A percentile compares a stretch with the other conserved stretches of the same genome.
These are phyloP conservation scores for Sarocladium oryzae DNA, from an alignment of 2,329 filamentous ascomycete genomes.

Conservation along the genomic window DNA sequence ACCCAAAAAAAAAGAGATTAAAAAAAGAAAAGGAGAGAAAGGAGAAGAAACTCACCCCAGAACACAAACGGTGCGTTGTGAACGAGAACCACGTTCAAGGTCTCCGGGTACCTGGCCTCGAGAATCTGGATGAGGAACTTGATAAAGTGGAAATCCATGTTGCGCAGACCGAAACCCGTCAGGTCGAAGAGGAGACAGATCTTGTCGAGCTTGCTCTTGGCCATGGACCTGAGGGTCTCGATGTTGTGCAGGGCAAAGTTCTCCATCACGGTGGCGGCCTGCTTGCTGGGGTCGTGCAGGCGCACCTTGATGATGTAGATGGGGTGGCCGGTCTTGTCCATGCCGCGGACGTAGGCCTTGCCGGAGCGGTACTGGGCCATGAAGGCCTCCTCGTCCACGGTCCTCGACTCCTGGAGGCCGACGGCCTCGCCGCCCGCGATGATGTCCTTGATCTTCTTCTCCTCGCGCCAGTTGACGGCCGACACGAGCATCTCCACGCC, in stretches of 20 bases:
- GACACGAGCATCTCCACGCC: constrained; percentile 32
- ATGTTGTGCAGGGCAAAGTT: constrained; percentile 33
- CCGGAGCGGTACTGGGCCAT: constrained; percentile 30
- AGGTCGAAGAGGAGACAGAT: constrained; percentile 60
- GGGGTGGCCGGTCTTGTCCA: constrained; percentile 27
- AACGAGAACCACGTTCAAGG: constrained; percentile 61
- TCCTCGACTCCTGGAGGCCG: constrained; percentile 15
- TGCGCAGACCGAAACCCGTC: constrained; percentile 61
- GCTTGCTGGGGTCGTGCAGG: constrained; percentile 24
- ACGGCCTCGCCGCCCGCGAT: constrained; percentile 27
- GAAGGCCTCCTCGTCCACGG: constrained; percentile 25
- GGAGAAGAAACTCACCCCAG: constrained; percentile 25
- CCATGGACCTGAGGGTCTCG: constrained; percentile 26
- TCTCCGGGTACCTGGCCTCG: constrained; percentile 73
- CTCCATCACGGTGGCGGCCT: constrained; percentile 28
- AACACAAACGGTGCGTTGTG: constrained; percentile 74
- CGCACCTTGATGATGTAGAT: constrained; percentile 30
- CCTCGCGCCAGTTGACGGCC: constrained; percentile 29
- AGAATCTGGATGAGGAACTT: constrained; percentile 78
- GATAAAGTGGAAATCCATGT: constrained; percentile 71
- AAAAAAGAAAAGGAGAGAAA: not conserved
- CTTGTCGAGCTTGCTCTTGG: constrained; percentile 13
- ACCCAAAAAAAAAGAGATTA: not conserved
- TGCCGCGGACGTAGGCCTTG: constrained; percentile 31
- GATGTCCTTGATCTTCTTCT: constrained; percentile 25